Evolutionary conservation across 192 early-diverging fungal genomes (phyloP), one percentile per base, ranked within the genome.

Genomic region (Martensiomyces pterosporus): DNA sequence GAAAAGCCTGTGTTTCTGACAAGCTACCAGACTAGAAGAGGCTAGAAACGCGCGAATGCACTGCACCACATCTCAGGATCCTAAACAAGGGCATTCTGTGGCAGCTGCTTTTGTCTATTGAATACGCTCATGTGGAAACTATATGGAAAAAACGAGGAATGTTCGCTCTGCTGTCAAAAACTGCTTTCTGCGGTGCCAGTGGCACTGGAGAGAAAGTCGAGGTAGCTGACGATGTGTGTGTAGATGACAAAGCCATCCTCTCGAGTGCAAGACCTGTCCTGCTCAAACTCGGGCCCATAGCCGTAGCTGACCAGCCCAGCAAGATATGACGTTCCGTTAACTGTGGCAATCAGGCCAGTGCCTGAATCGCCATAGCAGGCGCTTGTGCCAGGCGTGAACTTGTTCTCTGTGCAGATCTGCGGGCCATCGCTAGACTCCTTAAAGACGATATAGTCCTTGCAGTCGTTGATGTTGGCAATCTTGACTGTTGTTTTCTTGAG

Each of bases 351-450:
- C 24, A 71, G 47, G 13, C 67, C 67, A 1, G 67, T 71, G 6
- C 67, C 67, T 0, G 60, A 63, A 39, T 71, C 67, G 19, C 60
- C 67, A 52, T 71, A 60, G 39, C 67, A 71, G 2, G 67, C 64
- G 18, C 64, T 60, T 0, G 40, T 34, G 34, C 67, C 67, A 9
- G 32, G 60, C 10, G 25, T 18, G 12, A 71, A 56, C 36, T 47
- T 46, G 34, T 71, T 71, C 12, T 71, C 55, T 0, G 67, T 71
- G 52, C 67, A 71, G 14, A 71, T 59, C 48, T 64, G 67, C 38
- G 67, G 67, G 3, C 67, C 67, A 10, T 64, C 33, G 46, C 67
- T 71, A 13, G 60, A 58, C 47, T 55, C 43, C 24, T 57, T 64
- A 3, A 37, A 29, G 3, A 60, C 56, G 4, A 55, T 42, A 27